These are phyloP conservation scores for Saussurea involucrata DNA, from an alignment of 129 eudicot species.

Conservation along the genomic window DNA sequence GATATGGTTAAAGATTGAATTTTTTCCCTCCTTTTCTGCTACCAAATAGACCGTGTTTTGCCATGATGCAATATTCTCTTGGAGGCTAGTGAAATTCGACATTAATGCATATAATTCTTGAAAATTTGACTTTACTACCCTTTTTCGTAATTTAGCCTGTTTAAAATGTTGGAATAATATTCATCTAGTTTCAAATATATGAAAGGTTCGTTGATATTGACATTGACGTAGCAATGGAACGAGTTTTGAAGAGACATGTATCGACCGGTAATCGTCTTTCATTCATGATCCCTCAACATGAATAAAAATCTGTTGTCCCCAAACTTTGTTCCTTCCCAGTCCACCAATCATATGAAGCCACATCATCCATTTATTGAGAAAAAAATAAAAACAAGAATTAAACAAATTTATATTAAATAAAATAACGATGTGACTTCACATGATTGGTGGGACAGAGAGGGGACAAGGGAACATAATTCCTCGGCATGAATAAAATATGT, in stretches of 20 bases:
- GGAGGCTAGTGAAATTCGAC: neutral
- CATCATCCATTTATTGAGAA: too few relatives aligned
- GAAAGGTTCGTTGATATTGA: slow-evolving; percentile 86
- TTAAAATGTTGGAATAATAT: neutral
- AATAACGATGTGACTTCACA: too few relatives aligned
- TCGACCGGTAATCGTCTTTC: slow-evolving; percentile 42
- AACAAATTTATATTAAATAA: too few relatives aligned
- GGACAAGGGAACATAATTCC: too few relatives aligned
- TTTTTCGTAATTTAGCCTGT: neutral
- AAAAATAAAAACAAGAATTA: too few relatives aligned
- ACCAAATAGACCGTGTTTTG: neutral
- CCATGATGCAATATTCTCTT: neutral
- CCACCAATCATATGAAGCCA: neutral
- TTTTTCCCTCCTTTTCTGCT: neutral
- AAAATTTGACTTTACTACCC: neutral
- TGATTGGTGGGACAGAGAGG: too few relatives aligned
- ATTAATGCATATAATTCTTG: neutral
- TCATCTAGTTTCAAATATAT: slow-evolving; percentile 11
- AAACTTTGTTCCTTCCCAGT: neutral
- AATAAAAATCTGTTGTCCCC: neutral
- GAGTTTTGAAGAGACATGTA: slow-evolving; percentile 81
- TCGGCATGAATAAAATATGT: too few relatives aligned
- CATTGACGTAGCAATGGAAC: slow-evolving; percentile 70
- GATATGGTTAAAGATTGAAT: neutral
- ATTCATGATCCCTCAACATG: neutral